phyloP scores from a whole-genome alignment of 2,329 filamentous ascomycete species.

The Septoria petroselini region DNA sequence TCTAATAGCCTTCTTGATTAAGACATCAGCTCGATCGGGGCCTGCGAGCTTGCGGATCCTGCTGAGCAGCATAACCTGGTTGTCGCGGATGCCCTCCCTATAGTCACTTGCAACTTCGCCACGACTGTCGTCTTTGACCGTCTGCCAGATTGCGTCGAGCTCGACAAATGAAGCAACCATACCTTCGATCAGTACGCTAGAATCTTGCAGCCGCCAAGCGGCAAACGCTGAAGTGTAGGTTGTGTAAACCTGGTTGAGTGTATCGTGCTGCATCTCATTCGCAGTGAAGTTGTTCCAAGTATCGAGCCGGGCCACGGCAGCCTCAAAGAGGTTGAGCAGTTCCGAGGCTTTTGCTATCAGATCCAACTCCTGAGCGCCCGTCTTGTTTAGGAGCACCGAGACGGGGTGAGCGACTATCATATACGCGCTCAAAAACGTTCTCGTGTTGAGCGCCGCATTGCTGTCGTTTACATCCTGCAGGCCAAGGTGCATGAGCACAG shows the following conservation, averaged over 20 bases:
- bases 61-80: conserved; percentile 74
- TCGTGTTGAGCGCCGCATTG: conserved; percentile 62
- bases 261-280: conserved; percentile 59
- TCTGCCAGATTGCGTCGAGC: conserved; percentile 78
- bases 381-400: conserved; percentile 73
- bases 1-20: conserved; percentile 71
- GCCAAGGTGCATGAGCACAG: conserved; percentile 66
- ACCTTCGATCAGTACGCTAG: conserved; percentile 71
- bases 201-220: conserved; percentile 79
- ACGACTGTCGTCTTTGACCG: conserved; percentile 73
- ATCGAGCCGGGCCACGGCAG: conserved; percentile 64
- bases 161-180: conserved; percentile 87
- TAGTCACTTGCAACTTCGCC: conserved; percentile 73
- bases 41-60: conserved; percentile 76
- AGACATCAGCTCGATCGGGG: conserved; percentile 63
- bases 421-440: conserved; percentile 76
- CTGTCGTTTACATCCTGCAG: conserved; percentile 59
- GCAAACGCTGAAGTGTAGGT: conserved; percentile 76
- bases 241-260: conserved; percentile 66
- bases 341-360: conserved; percentile 75
- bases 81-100: conserved; percentile 73
- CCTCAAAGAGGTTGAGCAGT: conserved; percentile 74
- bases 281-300: conserved; percentile 65
- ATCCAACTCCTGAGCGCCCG: conserved; percentile 66
- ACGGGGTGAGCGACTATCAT: conserved; percentile 76